phyloP scores from a whole-genome alignment of 2,329 filamentous ascomycete genomes.

The Pseudogymnoascus sp. region DNA sequence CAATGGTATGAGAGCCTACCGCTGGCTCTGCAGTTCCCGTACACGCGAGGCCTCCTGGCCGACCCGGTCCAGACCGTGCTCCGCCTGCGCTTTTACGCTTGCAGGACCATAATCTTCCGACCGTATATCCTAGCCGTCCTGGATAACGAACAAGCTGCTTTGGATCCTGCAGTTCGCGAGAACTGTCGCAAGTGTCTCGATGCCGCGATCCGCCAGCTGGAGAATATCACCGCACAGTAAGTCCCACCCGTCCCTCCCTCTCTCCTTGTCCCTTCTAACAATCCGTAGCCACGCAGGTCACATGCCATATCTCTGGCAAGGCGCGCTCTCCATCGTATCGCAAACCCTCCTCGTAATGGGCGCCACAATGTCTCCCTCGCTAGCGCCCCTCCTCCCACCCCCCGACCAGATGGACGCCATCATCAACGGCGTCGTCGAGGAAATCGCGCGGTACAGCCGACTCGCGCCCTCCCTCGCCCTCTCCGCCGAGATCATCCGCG shows the following conservation, averaged over 20 bases:
- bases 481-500: conserved; percentile 71
- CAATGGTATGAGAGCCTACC: conserved; percentile 81
- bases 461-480: conserved; percentile 68
- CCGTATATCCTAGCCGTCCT: conserved; percentile 75
- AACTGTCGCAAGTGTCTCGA: conserved; percentile 76
- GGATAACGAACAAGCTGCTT: conserved; percentile 63
- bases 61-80: conserved; percentile 74
- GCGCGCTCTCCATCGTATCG: conserved; percentile 72
- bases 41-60: conserved; percentile 54
- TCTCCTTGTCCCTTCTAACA: conserved; percentile 12
- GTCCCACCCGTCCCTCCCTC: conserved; percentile 25
- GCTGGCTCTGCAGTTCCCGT: conserved; percentile 66
- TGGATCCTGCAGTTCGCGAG: conserved; percentile 65
- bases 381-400: conserved; percentile 49
- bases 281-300: conserved; percentile 62
- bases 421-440: conserved; percentile 66
- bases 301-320: conserved; percentile 80
- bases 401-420: conserved; percentile 62
- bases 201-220: conserved; percentile 68
- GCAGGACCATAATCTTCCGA: conserved; percentile 76
- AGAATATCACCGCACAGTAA: conserved; percentile 70
- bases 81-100: conserved; percentile 72
- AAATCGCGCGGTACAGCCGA: conserved; percentile 65
- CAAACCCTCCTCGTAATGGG: conserved; percentile 79
- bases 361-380: conserved; percentile 67